Conservation (phyloP, 2,329 filamentous ascomycete genomes). For the Alternaria solani region DNA sequence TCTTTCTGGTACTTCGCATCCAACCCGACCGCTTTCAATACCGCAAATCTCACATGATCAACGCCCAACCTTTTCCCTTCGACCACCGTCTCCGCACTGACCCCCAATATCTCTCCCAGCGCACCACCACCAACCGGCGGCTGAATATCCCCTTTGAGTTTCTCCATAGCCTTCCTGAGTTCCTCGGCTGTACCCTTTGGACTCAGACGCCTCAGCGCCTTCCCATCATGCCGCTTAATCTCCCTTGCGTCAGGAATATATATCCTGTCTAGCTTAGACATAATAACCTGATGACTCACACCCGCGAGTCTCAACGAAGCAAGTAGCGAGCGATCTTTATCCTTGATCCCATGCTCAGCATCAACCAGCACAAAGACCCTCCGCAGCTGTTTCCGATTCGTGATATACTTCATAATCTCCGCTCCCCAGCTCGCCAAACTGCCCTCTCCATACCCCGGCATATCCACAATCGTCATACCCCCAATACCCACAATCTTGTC, state of each 20-base stretch:
- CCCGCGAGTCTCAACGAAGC: conserved; percentile 63
- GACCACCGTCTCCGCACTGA: conserved; percentile 61
- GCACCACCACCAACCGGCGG: conserved; percentile 47
- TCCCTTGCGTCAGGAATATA: conserved; percentile 36
- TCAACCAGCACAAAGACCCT: conserved; percentile 72
- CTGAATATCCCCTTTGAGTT: conserved; percentile 48
- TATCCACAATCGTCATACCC: conserved; percentile 69
- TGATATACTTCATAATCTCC: conserved; percentile 74
- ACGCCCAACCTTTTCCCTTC: conserved; percentile 64
- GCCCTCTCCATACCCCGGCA: conserved; percentile 74
- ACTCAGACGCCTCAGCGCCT: conserved; percentile 20
- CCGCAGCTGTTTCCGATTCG: conserved; percentile 67
- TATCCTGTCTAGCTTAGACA: conserved; percentile 69
- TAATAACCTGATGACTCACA: conserved; percentile 69
- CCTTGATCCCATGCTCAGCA: conserved; percentile 68
- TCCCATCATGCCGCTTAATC: conserved; percentile 25
- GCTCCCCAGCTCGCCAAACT: conserved; percentile 69
- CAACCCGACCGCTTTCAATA: conserved; percentile 63
- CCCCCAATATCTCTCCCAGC: conserved; percentile 68
- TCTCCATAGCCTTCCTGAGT: conserved; percentile 52
- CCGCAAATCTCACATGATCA: conserved; percentile 69
- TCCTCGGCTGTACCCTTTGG: conserved; percentile 51
- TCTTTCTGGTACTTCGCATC: conserved; percentile 15
- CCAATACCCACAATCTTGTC: conserved; percentile 49
- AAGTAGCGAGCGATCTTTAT: conserved; percentile 66